Base-by-base conservation (phyloP, 2,329 filamentous ascomycete species). In the Dothideomycetidae sp. region DNA sequence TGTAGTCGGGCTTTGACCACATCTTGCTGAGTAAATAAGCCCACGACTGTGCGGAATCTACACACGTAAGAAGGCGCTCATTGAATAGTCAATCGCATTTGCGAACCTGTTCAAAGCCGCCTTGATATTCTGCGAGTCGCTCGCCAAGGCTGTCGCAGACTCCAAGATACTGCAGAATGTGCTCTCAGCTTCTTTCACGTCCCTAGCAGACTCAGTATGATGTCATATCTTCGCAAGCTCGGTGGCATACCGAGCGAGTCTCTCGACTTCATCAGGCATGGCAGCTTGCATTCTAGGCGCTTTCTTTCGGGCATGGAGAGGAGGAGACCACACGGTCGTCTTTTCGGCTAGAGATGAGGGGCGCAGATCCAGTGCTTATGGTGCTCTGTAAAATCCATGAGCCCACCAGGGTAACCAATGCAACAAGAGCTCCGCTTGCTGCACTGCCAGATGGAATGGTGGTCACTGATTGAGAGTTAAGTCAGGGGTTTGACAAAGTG, bases 11-110 rank as follows among this genome's bases (percentile, higher is more conserved):
- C 75, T 59, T 71, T 74, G 45, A 73, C 64, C 51, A 82, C 75
- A 57, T 93, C 77, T 53, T 70, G 61, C 53, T 84, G 81, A 42
- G 88, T 75, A 40, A 75, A 71, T 46, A 71, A 68, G 53, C 86
- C 75, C 54, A 78, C 86, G 42, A 72, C 69, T 34, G 75, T 62
- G 47, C 83, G 82, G n/a, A 26, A 26, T 26, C 21, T 7, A n/a
- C n/a, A n/a, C n/a, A n/a, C n/a, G n/a, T n/a, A n/a, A n/a, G n/a
- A n/a, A n/a, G n/a, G n/a, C n/a, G n/a, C n/a, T n/a, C n/a, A n/a
- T n/a, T n/a, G n/a, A n/a, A n/a, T n/a, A n/a, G n/a, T n/a, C n/a
- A n/a, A n/a, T n/a, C n/a, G n/a, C n/a, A n/a, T n/a, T n/a, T n/a
- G n/a, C n/a, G n/a, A n/a, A n/a, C n/a, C n/a, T n/a, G n/a, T 26